phyloP scores from a whole-genome alignment of 441 rosid species.

The Adansonia rubrostipa region DNA sequence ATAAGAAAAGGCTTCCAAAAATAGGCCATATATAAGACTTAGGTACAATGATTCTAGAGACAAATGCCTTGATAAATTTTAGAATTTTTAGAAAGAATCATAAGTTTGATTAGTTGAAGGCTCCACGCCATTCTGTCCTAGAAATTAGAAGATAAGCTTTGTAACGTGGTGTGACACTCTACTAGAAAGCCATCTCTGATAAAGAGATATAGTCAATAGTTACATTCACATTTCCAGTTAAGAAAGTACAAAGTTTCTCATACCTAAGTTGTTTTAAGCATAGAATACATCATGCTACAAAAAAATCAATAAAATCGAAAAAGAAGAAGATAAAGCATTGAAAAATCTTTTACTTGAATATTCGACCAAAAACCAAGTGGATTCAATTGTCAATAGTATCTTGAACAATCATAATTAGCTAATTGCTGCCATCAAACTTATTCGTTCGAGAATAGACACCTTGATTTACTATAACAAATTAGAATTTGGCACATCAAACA shows the following conservation, averaged over 20 bases:
- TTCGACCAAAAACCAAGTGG: constrained; percentile 75
- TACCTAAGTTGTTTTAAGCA: constrained; percentile 71
- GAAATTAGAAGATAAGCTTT: constrained; percentile 68
- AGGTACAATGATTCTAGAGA: constrained; percentile 82
- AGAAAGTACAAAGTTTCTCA: constrained; percentile 60
- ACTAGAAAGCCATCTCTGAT: constrained; percentile 78
- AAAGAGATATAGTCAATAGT: constrained; percentile 68
- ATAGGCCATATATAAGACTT: constrained; percentile 79
- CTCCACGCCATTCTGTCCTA: constrained; percentile 48
- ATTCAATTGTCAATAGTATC: constrained; percentile 41
- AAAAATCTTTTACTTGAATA: constrained; percentile 65
- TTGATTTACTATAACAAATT: constrained; percentile 55
- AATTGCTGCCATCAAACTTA: constrained; percentile 40
- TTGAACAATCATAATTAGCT: constrained; percentile 50
- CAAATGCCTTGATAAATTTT: constrained; percentile 81
- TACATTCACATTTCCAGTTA: constrained; percentile 48
- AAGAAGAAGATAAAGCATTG: constrained; percentile 11
- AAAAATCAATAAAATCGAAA: constrained; percentile 27
- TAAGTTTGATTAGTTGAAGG: constrained; percentile 81
- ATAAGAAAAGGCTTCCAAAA: constrained; percentile 48
- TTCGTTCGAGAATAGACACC: constrained; percentile 58
- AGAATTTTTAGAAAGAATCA: constrained; percentile 58
- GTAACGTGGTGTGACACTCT: constrained; percentile 52
- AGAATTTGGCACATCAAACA: constrained; percentile 9
- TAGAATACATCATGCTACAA: constrained; percentile 76